phyloP scores from a whole-genome alignment of 177 flowering plant genomes.

The Vitis hybrid region DNA sequence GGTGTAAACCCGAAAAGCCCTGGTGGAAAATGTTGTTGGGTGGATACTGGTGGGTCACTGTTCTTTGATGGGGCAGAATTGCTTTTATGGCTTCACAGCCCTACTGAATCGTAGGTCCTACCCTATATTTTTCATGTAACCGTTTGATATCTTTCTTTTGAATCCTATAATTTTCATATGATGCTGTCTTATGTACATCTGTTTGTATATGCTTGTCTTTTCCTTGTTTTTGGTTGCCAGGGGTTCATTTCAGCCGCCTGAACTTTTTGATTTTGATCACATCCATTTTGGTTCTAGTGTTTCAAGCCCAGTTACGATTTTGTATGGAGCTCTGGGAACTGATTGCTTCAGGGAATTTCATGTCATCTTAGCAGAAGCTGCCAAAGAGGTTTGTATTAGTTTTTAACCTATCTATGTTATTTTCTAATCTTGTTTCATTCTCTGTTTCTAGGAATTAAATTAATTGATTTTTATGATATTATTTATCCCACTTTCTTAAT shows the following conservation, averaged over 20 bases:
- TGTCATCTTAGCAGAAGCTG: slow-evolving; percentile 55
- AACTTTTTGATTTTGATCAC: slow-evolving; percentile 94
- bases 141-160: neutral
- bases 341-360: slow-evolving; percentile 86
- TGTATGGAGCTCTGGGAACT: slow-evolving; percentile 97
- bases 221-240: slow-evolving; percentile 37
- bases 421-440: neutral
- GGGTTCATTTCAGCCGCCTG: slow-evolving; percentile 71
- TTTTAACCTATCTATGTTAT: neutral
- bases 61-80: slow-evolving; percentile 72
- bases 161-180: neutral
- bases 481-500: no score
- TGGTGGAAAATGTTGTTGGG: slow-evolving; percentile 94
- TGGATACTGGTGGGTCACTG: slow-evolving; percentile 70
- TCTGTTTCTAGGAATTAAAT: no score
- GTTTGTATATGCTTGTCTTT: neutral
- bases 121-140: neutral
- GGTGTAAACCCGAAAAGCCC: slow-evolving; percentile 57
- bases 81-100: slow-evolving; percentile 53
- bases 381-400: slow-evolving; percentile 60
- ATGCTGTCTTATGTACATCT: slow-evolving; percentile 1
- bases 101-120: slow-evolving; percentile 41
- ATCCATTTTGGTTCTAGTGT: slow-evolving; percentile 56
- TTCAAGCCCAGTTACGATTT: slow-evolving; percentile 61
- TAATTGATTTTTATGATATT: neutral